phyloP scores from a whole-genome alignment of 2,329 filamentous ascomycete genomes.

The Beauveria sp. region DNA sequence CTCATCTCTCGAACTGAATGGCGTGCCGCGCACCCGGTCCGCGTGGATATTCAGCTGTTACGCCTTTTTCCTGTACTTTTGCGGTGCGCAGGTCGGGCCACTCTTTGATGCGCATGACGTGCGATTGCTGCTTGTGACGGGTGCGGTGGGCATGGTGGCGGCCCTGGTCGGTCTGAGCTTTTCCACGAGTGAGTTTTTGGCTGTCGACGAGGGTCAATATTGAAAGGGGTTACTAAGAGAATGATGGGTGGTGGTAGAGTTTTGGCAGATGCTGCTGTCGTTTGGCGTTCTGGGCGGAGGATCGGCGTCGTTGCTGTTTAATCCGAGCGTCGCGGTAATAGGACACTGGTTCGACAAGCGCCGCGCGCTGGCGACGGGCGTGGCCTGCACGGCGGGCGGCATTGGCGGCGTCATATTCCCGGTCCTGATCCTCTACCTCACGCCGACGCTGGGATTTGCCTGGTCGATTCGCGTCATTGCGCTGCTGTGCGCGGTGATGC shows the following conservation, averaged over 20 bases:
- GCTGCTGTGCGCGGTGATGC: conserved; percentile 18
- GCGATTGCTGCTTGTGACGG: conserved; percentile 47
- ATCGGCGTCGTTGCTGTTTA: conserved; percentile 62
- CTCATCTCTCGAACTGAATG: conserved; percentile 49
- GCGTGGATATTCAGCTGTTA: conserved; percentile 71
- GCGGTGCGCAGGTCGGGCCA: conserved; percentile 61
- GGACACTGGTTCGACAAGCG: conserved; percentile 61
- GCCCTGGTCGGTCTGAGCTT: conserved; percentile 51
- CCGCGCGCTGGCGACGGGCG: conserved; percentile 60
- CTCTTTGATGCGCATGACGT: conserved; percentile 64
- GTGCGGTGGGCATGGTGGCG: conserved; percentile 47
- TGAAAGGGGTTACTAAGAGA: too few relatives aligned
- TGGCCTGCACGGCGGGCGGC: conserved; percentile 59
- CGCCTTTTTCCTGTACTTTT: conserved; percentile 63
- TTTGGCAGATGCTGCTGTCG: conserved; percentile 65
- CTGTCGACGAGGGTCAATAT: too few relatives aligned
- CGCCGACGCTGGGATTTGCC: conserved; percentile 22
- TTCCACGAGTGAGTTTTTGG: conserved; percentile 36
- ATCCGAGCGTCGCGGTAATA: conserved; percentile 57
- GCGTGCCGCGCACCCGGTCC: conserved; percentile 51
- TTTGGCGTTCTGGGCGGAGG: conserved; percentile 61
- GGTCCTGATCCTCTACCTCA: conserved; percentile 21
- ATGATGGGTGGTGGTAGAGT: conserved; percentile 28
- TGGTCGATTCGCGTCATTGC: conserved; percentile 25
- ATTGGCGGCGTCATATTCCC: conserved; percentile 49